Percentiles rank a stretch among this genome's conserved stretches.
These are phyloP conservation scores for Candida nitratophila DNA, from an alignment of 805 yeast species.

Conservation along the genomic window DNA sequence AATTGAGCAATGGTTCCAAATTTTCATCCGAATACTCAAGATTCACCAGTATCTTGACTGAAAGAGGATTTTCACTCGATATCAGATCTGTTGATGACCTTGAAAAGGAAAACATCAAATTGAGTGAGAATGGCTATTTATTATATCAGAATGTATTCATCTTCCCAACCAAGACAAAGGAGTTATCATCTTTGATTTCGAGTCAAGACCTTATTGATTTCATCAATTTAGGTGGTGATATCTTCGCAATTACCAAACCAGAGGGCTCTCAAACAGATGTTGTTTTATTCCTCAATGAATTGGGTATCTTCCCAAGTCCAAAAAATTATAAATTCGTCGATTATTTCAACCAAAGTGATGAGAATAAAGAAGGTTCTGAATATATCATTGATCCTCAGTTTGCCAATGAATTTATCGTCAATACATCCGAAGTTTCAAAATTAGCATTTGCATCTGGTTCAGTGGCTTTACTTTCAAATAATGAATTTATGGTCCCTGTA, in stretches of 20 bases:
- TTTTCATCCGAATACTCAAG: constrained; percentile 17
- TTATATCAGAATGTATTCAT: constrained; percentile 50
- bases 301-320: constrained; percentile 83
- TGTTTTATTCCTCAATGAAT: constrained; percentile 61
- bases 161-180: constrained; percentile 48
- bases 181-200: constrained; percentile 31
- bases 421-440: constrained; percentile 1
- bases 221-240: constrained; percentile 64
- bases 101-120: constrained; percentile 9
- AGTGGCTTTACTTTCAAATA: constrained; percentile 65
- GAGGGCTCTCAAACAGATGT: constrained; percentile 50
- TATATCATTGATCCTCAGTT: constrained; percentile 19
- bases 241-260: constrained; percentile 55
- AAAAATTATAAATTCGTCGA: constrained; percentile 59
- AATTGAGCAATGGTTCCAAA: constrained; percentile 3
- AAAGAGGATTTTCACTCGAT: constrained; percentile 12
- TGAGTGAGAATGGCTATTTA: constrained; percentile 37
- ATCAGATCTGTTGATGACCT: constrained; percentile 10
- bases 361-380: constrained; percentile 5
- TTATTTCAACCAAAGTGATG: constrained; percentile 39
- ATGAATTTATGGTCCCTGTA: constrained; percentile 64
- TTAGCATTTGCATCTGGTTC: constrained; percentile 38
- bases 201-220: constrained; percentile 50
- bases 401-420: constrained; percentile 21
- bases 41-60: constrained; percentile 12